A percentile compares a stretch with the other conserved stretches of the same genome.
These are phyloP conservation scores for Dichotomocladium elegans DNA, from an alignment of 371 early-diverging fungal species.

Conservation along the genomic window DNA sequence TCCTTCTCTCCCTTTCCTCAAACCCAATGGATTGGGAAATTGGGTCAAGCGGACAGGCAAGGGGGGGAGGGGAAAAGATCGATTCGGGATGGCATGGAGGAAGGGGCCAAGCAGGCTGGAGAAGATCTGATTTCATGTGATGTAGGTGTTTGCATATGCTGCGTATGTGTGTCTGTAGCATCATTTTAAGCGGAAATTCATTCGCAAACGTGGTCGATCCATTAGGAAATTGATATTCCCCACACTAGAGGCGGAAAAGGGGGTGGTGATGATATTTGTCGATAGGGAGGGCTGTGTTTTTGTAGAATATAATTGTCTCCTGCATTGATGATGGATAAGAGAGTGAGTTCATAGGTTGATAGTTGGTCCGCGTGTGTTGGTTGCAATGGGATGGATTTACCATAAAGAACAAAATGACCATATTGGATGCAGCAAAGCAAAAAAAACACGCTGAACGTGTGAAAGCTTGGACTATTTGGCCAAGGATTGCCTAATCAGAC, in stretches of 20 bases:
- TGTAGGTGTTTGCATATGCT: neutral
- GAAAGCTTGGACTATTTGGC: conserved; percentile 9
- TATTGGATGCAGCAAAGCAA: neutral
- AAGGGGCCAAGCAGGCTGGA: conserved; percentile 1
- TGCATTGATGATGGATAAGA: no score
- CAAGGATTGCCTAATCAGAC: conserved; percentile 12
- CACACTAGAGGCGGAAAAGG: conserved; percentile 11
- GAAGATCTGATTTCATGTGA: neutral
- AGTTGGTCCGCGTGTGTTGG: no score
- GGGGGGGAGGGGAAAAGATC: neutral
- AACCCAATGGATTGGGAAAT: no score
- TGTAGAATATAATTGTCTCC: neutral
- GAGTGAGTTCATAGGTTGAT: no score
- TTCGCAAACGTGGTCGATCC: conserved; percentile 4
- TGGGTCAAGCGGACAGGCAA: neutral
- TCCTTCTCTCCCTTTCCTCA: neutral
- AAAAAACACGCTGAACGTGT: conserved; percentile 7
- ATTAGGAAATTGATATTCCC: conserved; percentile 20
- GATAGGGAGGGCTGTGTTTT: conserved; percentile 8
- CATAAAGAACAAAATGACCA: no score
- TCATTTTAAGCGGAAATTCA: conserved; percentile 13
- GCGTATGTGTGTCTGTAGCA: neutral
- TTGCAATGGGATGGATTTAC: no score
- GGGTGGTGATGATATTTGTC: conserved; percentile 7
- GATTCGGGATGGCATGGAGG: neutral